Base-by-base conservation (phyloP, 2,329 filamentous ascomycete genomes). In the Penicillium sp. region DNA sequence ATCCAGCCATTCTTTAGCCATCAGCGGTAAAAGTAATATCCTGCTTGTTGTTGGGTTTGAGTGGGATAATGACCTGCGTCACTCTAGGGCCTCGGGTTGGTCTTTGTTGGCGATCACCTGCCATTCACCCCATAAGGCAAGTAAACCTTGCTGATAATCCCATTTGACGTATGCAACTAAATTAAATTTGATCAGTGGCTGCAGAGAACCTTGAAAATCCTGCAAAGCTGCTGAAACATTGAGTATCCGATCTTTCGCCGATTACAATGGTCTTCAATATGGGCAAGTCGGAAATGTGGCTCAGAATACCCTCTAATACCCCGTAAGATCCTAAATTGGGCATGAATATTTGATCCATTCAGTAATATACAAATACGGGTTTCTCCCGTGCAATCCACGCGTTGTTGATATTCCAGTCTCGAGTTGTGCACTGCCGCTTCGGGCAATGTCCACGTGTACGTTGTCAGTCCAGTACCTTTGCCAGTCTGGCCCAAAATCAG, bases 71-170 rank as follows among this genome's bases (percentile, higher is more conserved):
- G 47, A 16, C 49, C 45, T 42, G 46, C 49, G 46, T 50, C 27
- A 31, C 24, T 27, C 8, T 8, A 16, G 4, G n/a, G 31, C 5
- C 4, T 34, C n/a, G 18, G 7, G 11, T 47, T 50, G 45, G 47
- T 31, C 27, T 39, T 44, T 31, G 32, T 39, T 44, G 49, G 14
- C 16, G 47, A 56, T 56, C 49, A 44, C 42, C 57, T 58, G 55
- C 44, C 38, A 21, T 16, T 43, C 27, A 34, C 49, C 42, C 38
- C 47, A 27, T 39, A 36, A 34, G 43, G 48, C 27, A 39, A 45
- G 32, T 11, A 32, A 47, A 22, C 34, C 16, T 29, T 52, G 38
- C 9, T 21, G 40, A 18, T 24, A 9, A 42, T 34, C 36, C 14
- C 36, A 14, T 13, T 43, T 39, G 24, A 21, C 10, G 39, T 47